These are phyloP conservation scores for Pichia deserticola DNA, from an alignment of 805 yeast genomes.

Conservation along the genomic window DNA sequence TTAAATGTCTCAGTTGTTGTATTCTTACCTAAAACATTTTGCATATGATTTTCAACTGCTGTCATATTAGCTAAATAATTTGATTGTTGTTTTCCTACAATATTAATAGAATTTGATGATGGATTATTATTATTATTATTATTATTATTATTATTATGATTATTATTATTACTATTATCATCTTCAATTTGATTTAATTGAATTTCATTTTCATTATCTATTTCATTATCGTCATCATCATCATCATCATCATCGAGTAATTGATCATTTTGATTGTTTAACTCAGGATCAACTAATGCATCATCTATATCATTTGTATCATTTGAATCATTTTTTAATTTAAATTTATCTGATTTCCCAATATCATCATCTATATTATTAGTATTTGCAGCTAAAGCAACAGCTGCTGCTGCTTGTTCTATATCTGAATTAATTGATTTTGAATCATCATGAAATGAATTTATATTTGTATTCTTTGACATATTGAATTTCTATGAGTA, in stretches of 20 bases:
- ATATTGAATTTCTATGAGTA: too few species aligned
- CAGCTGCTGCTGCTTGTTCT: conserved; percentile 21
- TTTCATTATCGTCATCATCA: not conserved
- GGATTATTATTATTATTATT: not conserved
- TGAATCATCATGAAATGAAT: too few species aligned
- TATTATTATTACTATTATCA: not conserved
- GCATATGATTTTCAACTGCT: not conserved
- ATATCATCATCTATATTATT: not conserved
- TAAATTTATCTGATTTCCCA: not conserved
- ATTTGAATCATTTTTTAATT: not conserved
- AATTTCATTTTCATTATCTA: not conserved
- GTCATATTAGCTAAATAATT: not conserved
- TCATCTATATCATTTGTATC: not conserved
- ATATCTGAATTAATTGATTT: not conserved
- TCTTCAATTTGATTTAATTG: not conserved
- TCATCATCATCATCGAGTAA: not conserved
- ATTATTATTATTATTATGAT: not conserved
- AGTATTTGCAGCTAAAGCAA: conserved; percentile 17
- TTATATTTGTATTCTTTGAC: too few species aligned
- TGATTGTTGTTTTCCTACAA: too few species aligned
- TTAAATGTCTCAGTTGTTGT: not conserved
- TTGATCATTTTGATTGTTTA: conserved; percentile 1
- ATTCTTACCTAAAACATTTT: not conserved
- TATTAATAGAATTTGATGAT: not conserved
- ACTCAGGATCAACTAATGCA: conserved; percentile 5